Conservation (phyloP, 495 filamentous ascomycete genomes). For the Entonaema liquescens region DNA sequence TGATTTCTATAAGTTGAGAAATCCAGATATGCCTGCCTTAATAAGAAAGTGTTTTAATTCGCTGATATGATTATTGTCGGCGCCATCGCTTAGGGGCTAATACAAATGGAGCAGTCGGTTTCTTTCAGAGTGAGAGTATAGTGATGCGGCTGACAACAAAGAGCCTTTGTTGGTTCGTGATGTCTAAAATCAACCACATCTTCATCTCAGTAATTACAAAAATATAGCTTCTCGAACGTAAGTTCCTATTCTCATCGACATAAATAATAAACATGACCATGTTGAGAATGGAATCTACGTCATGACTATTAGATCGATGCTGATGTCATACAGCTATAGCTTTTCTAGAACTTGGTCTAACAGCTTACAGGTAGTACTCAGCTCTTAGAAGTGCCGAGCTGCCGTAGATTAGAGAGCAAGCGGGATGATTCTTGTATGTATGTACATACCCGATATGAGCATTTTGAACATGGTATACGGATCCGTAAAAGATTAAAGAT, state of each 20-base stretch:
- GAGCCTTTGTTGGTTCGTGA: neutral
- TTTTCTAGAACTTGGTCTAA: neutral
- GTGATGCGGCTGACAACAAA: neutral
- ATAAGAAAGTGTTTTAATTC: neutral
- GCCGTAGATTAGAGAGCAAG: neutral
- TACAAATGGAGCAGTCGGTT: neutral
- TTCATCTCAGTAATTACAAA: neutral
- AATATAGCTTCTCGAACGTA: neutral
- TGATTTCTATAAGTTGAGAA: neutral
- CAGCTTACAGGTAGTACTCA: neutral
- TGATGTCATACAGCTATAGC: neutral
- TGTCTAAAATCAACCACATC: neutral
- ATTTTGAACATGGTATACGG: neutral
- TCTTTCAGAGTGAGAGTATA: neutral
- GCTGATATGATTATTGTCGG: neutral
- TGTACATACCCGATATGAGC: neutral
- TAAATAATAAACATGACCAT: neutral
- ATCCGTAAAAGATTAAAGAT: constrained; percentile 8
- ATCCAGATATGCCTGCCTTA: neutral
- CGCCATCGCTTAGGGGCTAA: neutral
- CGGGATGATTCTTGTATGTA: neutral
- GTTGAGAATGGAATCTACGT: neutral
- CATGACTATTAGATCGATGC: too few species aligned
- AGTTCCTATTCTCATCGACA: neutral
- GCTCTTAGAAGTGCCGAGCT: neutral